A percentile compares a stretch with the other conserved stretches of the same genome.
These are phyloP conservation scores for Bryoerythrophyllum caledonicum DNA, from an alignment of 225 moss, liverwort and hornwort genomes.

Conservation along the genomic window DNA sequence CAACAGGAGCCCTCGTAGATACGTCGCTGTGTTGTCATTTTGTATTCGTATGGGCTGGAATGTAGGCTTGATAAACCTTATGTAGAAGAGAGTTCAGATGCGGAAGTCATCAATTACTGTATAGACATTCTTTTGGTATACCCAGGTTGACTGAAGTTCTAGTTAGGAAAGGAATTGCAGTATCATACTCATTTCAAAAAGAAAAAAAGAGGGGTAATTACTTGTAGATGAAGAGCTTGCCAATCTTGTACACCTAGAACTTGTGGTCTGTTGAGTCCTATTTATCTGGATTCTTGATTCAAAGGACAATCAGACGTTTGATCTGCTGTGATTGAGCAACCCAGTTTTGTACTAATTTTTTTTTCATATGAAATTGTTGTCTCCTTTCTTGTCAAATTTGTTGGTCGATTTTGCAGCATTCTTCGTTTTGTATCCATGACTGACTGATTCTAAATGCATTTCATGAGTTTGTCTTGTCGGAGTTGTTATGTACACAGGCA, in stretches of 20 bases:
- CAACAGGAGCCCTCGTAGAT: constrained; percentile 22
- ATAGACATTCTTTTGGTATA: constrained; percentile 44
- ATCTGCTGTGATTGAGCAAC: constrained; percentile 29
- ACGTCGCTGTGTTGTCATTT: constrained; percentile 15
- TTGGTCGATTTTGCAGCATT: neutral
- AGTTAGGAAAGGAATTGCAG: constrained; percentile 28
- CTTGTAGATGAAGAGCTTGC: constrained; percentile 36
- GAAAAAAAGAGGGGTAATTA: constrained; percentile 27
- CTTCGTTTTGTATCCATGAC: neutral
- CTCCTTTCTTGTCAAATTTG: neutral
- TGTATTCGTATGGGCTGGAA: constrained; percentile 21
- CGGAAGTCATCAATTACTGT: constrained; percentile 44
- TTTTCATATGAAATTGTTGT: constrained; percentile 2
- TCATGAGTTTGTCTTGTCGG: neutral
- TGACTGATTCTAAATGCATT: neutral
- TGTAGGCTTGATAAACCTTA: constrained; percentile 21
- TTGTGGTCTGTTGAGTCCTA: constrained; percentile 16
- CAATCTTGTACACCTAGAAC: constrained; percentile 28
- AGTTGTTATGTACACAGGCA: constrained; percentile 13
- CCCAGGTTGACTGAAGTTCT: constrained; percentile 24
- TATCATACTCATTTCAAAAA: constrained; percentile 20
- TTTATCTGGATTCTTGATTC: constrained; percentile 21
- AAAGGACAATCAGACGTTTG: constrained; percentile 16
- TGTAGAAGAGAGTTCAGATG: constrained; percentile 26
- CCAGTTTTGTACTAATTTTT: constrained; percentile 29